These are phyloP conservation scores for Crassisporium funariophilum DNA, from an alignment of 768 basidiomycete genomes.

Conservation along the genomic window DNA sequence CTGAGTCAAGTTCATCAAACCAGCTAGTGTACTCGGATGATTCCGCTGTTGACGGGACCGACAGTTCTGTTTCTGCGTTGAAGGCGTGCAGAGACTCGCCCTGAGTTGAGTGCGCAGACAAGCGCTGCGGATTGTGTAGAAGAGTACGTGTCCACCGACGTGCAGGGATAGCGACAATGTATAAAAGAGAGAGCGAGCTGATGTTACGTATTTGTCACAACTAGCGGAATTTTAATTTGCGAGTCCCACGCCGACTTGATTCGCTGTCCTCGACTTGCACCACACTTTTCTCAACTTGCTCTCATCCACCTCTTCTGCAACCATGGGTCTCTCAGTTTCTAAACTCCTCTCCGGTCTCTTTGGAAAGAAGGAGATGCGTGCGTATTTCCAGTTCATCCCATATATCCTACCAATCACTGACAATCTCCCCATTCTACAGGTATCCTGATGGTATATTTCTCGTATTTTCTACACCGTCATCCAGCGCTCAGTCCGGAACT, in stretches of 20 bases:
- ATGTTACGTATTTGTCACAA: constrained; percentile 29
- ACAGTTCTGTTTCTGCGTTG: not conserved
- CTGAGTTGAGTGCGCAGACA: not conserved
- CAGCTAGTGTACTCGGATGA: too few relatives aligned
- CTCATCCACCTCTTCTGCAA: constrained; percentile 35
- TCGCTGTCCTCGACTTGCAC: constrained; percentile 27
- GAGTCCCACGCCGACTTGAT: constrained; percentile 42
- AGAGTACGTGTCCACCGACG: constrained; percentile 30
- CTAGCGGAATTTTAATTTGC: constrained; percentile 48
- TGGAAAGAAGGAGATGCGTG: constrained; percentile 99
- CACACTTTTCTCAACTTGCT: constrained; percentile 36
- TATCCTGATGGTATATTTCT: constrained; percentile 83
- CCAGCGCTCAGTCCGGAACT: constrained; percentile 13
- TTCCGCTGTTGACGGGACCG: not conserved
- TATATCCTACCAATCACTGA: constrained; percentile 28
- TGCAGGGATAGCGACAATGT: constrained; percentile 7
- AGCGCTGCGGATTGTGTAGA: constrained; percentile 9
- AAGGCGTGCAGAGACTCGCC: not conserved
- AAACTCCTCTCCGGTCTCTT: constrained; percentile 81
- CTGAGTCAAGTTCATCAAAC: too few relatives aligned
- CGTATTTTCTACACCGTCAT: constrained; percentile 20
- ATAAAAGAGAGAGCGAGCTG: constrained; percentile 15
- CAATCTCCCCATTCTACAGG: constrained; percentile 53
- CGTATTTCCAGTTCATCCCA: constrained; percentile 41
- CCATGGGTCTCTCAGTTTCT: constrained; percentile 82